A percentile compares a stretch with the other conserved stretches of the same genome.
These are phyloP conservation scores for Trifolium repens DNA, from an alignment of 306 rosid genomes.

Conservation along the genomic window DNA sequence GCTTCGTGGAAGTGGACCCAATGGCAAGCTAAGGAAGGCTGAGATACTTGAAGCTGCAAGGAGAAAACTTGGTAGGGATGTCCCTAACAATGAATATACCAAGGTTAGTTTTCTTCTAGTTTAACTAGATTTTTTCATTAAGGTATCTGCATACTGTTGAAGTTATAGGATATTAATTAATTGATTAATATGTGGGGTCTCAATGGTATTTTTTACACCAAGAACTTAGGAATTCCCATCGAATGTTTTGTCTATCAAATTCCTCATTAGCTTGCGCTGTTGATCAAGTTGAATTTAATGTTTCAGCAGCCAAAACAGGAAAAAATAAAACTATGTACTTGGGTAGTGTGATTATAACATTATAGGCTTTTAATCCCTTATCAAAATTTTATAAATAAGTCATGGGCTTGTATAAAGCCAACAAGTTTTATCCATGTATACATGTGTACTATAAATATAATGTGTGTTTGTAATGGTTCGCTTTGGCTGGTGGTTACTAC, in stretches of 20 bases:
- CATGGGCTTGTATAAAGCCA: background rate
- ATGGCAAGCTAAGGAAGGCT: slow-evolving; percentile 68
- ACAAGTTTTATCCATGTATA: background rate
- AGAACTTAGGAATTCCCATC: background rate
- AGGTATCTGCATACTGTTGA: slow-evolving; percentile 3
- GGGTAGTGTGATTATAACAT: background rate
- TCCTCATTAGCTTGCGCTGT: background rate
- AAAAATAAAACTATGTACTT: background rate
- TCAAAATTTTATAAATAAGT: background rate
- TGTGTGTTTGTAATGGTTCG: background rate
- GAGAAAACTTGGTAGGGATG: slow-evolving; percentile 62
- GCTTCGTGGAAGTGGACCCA: slow-evolving; percentile 65
- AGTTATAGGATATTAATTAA: background rate
- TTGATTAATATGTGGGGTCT: background rate
- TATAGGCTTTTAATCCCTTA: slow-evolving; percentile 11
- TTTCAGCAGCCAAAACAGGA: slow-evolving; percentile 8
- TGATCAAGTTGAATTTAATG: slow-evolving; percentile 28
- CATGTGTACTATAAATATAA: background rate
- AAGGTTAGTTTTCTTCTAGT: slow-evolving; percentile 60
- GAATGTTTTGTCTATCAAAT: background rate
- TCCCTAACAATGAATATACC: slow-evolving; percentile 64
- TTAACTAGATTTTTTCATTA: background rate
- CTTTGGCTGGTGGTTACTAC: slow-evolving; percentile 9
- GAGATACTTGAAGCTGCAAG: slow-evolving; percentile 75
- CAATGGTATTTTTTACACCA: background rate